A percentile compares a stretch with the other conserved stretches of the same genome.
Evolutionary conservation across 179 eudicot genomes (phyloP).

Genomic region (Silene vulgaris): DNA sequence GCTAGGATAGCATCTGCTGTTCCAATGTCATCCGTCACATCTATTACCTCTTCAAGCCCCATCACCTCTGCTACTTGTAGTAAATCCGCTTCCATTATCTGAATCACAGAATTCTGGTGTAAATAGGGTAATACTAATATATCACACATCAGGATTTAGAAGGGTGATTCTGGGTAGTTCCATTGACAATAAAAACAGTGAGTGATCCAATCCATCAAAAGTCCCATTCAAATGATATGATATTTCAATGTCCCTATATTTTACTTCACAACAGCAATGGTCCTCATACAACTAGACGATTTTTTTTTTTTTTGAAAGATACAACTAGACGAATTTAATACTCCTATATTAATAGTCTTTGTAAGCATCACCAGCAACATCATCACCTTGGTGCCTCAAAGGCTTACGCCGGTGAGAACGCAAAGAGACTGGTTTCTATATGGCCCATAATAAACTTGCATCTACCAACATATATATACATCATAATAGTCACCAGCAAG

Average conservation of each 20-base stretch:
- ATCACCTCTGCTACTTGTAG: slow-evolving; percentile 80
- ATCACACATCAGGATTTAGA: background rate
- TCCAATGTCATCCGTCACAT: slow-evolving; percentile 72
- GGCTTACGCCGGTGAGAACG: background rate
- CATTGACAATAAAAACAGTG: background rate
- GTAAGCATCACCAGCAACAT: background rate
- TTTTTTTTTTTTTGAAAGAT: too few relatives aligned
- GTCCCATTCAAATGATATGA: background rate
- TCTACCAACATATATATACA: background rate
- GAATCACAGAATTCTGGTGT: slow-evolving; percentile 11
- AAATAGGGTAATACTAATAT: background rate
- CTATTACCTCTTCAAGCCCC: slow-evolving; percentile 74
- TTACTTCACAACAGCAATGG: background rate
- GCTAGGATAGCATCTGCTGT: slow-evolving; percentile 78
- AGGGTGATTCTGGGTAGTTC: background rate
- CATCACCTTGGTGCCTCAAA: background rate
- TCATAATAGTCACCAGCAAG: background rate
- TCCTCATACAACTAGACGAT: background rate
- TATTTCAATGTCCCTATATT: background rate
- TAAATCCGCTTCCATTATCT: slow-evolving; percentile 84
- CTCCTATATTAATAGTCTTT: background rate
- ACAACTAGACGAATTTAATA: background rate
- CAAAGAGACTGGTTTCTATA: too few relatives aligned
- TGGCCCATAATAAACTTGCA: background rate
- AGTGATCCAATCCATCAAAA: background rate